Percentiles rank a stretch among this genome's conserved stretches.
Conservation (phyloP, 495 filamentous ascomycete genomes). For the Annulohypoxylon bovei region DNA sequence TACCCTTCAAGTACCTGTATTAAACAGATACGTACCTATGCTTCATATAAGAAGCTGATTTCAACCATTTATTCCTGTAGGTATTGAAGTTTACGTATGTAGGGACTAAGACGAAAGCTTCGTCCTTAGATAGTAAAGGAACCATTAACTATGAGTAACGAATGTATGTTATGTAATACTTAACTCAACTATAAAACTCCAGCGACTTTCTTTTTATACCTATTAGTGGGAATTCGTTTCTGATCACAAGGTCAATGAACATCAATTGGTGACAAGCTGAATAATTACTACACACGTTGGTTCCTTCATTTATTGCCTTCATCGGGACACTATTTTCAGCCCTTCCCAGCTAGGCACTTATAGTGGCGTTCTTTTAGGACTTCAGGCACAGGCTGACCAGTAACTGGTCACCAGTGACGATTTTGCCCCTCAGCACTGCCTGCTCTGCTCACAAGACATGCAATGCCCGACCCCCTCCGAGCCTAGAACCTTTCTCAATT, state of each 20-base stretch:
- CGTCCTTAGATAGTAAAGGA: not conserved
- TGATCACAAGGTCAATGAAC: not conserved
- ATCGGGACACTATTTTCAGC: not conserved
- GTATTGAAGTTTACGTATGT: not conserved
- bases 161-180: not conserved
- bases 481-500: not conserved
- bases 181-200: not conserved
- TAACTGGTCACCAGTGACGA: not conserved
- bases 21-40: not conserved
- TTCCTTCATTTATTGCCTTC: not conserved
- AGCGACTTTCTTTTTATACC: too few species aligned
- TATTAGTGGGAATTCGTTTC: not conserved
- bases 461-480: not conserved
- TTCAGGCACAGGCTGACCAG: not conserved
- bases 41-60: not conserved
- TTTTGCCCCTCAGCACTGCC: constrained; percentile 7
- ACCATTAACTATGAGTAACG: not conserved
- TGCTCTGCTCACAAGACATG: not conserved
- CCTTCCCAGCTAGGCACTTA: not conserved
- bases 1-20: not conserved
- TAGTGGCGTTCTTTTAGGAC: not conserved
- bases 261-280: not conserved
- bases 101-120: not conserved
- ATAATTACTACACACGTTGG: not conserved
- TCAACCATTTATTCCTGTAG: too few species aligned